A percentile compares a stretch with the other conserved stretches of the same genome.
Evolutionary conservation across 176 grass and related monocot species (phyloP).

Genomic region (Rhipidocladum racemiflorum): DNA sequence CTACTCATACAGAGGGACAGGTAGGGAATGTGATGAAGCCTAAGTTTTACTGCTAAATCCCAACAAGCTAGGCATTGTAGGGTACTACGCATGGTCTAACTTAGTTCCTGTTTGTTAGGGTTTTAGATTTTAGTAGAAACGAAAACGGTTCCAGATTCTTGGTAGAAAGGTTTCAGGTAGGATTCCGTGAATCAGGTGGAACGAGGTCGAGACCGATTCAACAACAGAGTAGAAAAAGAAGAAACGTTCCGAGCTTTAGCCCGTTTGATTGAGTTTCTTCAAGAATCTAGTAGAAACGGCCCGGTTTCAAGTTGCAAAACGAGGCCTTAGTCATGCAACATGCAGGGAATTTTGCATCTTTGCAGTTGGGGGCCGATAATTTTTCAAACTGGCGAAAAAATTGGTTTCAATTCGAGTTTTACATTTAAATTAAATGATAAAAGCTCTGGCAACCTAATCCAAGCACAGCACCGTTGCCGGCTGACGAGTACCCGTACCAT

Average conservation of each 20-base stretch:
- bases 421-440: background rate
- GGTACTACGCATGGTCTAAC: background rate
- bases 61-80: background rate
- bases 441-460: background rate
- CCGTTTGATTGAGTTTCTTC: too few species aligned
- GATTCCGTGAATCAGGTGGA: too few species aligned
- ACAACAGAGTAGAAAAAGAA: too few species aligned
- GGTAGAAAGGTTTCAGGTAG: too few species aligned
- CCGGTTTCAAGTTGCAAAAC: too few species aligned
- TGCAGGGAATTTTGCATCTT: background rate
- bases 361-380: background rate
- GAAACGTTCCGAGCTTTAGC: too few species aligned
- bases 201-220: too few species aligned
- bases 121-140: too few species aligned
- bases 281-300: too few species aligned
- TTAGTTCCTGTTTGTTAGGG: too few species aligned
- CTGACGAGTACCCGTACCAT: too few species aligned
- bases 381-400: background rate
- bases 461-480: background rate
- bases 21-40: background rate
- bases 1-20: background rate
- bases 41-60: background rate
- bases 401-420: background rate
- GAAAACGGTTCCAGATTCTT: too few species aligned
- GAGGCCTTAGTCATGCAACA: background rate